Evolutionary conservation across 164 flowering plant genomes (phyloP), one percentile per base, ranked within the genome.

Genomic region (Stephania cephalantha): DNA sequence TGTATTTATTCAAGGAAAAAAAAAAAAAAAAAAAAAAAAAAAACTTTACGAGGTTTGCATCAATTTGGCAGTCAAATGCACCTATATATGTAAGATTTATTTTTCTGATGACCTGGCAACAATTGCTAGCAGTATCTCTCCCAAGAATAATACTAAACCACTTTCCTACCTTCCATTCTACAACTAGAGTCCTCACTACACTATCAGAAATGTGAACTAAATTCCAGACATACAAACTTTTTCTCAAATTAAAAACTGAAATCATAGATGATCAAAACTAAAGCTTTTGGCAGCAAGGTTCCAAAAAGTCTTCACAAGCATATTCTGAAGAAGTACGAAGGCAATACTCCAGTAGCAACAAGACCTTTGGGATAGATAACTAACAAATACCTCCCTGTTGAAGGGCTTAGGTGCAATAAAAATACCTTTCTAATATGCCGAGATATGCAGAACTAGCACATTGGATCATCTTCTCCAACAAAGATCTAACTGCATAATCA

Each of bases 361-460:
- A 35, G 42, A 35, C 42, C 42, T 35, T 35, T 35, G 42, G 42
- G 29, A n/a, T 61, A 20, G 20, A 1, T 61, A 5, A 2, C 66
- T 4, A 61, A 61, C 25, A 61, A 58, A 61, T 61, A 25, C 25
- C 25, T 61, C 20, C 9, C 66, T 15, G 20, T n/a, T n/a, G 20
- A 35, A 66, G 20, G 50, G 9, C 20, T 52, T 53, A 13, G 17
- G 10, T 42, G 53, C 17, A 9, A 17, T n/a, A 44, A 29, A 71
- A 46, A 5, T 81, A 95, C 98, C 98, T 93, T 82, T 96, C 95
- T 73, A 96, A 78, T 83, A 96, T 96, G 79, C 90, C 83, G 71
- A 94, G 97, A 81, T 96, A 96, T 73, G 99, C 95, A 80, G 90
- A 83, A 84, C 93, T 94, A 67, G 98, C 97, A 85, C 82, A 82